Conservation (phyloP, 2,329 filamentous ascomycete genomes). For the Chrysosporium keratinophilum region DNA sequence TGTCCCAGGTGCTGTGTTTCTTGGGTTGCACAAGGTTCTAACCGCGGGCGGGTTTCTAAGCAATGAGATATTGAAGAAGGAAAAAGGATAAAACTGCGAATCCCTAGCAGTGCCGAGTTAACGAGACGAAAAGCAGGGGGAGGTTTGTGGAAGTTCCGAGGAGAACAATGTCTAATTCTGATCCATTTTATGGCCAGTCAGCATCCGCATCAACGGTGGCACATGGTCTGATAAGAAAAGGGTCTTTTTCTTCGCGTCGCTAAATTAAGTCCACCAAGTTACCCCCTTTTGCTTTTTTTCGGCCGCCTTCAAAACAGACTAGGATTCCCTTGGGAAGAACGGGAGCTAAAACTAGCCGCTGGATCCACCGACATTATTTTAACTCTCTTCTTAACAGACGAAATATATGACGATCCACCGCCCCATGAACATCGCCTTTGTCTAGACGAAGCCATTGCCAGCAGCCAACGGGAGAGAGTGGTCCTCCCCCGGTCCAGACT, state of each 20-base stretch:
- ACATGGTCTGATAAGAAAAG: no score
- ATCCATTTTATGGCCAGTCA: neutral
- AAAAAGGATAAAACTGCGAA: neutral
- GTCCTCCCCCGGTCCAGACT: constrained; percentile 4
- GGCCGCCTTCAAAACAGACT: neutral
- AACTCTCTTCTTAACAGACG: neutral
- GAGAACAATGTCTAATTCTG: neutral
- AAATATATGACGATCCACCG: neutral
- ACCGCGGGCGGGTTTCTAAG: neutral
- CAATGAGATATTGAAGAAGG: neutral
- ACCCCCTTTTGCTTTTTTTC: constrained; percentile 7
- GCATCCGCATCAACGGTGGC: no score
- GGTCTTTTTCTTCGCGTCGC: neutral
- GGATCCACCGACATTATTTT: neutral
- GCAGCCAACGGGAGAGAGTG: neutral
- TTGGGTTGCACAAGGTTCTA: neutral
- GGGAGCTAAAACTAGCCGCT: constrained; percentile 4
- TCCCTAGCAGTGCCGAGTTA: neutral
- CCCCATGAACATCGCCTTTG: neutral
- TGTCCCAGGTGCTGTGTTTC: neutral
- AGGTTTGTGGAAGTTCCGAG: neutral
- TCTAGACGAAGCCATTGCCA: neutral
- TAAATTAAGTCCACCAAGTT: neutral
- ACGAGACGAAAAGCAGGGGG: neutral
- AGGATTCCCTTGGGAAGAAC: neutral